A percentile compares a stretch with the other conserved stretches of the same genome.
These are phyloP conservation scores for Glycine latifolia DNA, from an alignment of 306 rosid species.

Conservation along the genomic window DNA sequence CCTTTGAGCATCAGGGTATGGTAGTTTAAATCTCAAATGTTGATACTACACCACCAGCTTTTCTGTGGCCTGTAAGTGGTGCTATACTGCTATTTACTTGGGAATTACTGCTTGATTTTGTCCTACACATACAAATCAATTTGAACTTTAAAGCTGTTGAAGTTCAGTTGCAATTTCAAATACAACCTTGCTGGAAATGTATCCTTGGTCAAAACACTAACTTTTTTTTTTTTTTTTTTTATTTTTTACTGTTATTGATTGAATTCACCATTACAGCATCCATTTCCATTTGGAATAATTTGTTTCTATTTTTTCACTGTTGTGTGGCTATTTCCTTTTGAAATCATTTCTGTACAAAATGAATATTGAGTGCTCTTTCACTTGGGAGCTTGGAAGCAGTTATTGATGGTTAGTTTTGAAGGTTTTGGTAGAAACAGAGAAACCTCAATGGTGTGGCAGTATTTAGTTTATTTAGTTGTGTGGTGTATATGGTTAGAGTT, in stretches of 20 bases:
- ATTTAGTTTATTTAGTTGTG: neutral
- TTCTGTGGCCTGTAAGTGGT: slow-evolving; percentile 37
- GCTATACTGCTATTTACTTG: slow-evolving; percentile 41
- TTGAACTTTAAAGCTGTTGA: slow-evolving; percentile 28
- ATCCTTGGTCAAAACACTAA: slow-evolving; percentile 12
- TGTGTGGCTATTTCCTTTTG: slow-evolving; percentile 3
- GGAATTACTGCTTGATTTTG: slow-evolving; percentile 28
- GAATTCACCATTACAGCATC: neutral
- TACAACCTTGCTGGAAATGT: slow-evolving; percentile 23
- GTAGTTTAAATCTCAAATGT: slow-evolving; percentile 9
- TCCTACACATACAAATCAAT: slow-evolving; percentile 7
- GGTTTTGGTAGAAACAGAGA: slow-evolving; percentile 44
- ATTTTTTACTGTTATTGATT: neutral
- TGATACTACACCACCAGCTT: slow-evolving; percentile 17
- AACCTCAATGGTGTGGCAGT: slow-evolving; percentile 18
- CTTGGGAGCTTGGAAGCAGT: slow-evolving; percentile 10
- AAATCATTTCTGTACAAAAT: neutral
- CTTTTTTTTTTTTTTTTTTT: neutral
- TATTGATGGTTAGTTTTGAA: slow-evolving; percentile 8
- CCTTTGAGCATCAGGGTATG: too few species aligned
- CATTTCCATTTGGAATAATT: slow-evolving; percentile 25
- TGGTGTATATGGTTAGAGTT: slow-evolving; percentile 19
- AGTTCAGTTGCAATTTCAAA: slow-evolving; percentile 35
- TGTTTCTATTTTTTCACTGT: slow-evolving; percentile 4
- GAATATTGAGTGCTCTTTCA: neutral